Evolutionary conservation across 2,329 filamentous ascomycete species (phyloP).

Genomic region (Didymella keratinophila): DNA sequence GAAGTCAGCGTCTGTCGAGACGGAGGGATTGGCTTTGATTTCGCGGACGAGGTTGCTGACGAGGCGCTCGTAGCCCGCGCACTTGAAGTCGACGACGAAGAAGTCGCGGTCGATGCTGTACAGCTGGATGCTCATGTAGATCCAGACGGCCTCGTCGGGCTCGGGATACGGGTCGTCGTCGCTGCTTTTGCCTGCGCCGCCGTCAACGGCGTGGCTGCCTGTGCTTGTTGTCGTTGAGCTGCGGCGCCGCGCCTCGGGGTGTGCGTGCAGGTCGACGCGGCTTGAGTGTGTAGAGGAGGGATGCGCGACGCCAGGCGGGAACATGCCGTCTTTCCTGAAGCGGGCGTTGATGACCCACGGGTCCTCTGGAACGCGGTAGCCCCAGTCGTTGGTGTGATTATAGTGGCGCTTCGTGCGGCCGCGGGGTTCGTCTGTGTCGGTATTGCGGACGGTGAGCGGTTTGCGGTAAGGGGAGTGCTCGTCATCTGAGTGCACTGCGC

Average conservation of each 20-base stretch:
- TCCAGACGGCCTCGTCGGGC: constrained; percentile 76
- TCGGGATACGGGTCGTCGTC: constrained; percentile 45
- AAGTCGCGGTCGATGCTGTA: constrained; percentile 80
- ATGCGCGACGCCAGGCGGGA: constrained; percentile 59
- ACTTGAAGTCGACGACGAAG: constrained; percentile 98
- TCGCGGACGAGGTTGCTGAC: constrained; percentile 57
- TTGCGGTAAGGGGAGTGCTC: constrained; percentile 34
- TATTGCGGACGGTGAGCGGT: constrained; percentile 44
- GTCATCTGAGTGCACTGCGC: constrained; percentile 23
- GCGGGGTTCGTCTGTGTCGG: constrained; percentile 32
- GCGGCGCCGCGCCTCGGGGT: constrained; percentile 34
- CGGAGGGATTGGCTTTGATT: constrained; percentile 38
- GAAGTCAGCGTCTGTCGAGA: constrained; percentile 22
- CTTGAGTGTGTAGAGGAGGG: constrained; percentile 60
- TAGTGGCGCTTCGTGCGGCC: constrained; percentile 53
- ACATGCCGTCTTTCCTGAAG: constrained; percentile 83
- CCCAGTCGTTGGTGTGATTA: constrained; percentile 60
- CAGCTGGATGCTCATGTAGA: constrained; percentile 86
- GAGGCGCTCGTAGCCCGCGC: constrained; percentile 93
- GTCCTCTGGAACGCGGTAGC: constrained; percentile 88
- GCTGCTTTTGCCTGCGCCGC: constrained; percentile 29
- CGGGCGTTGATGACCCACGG: constrained; percentile 94
- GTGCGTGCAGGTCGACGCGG: constrained; percentile 55
- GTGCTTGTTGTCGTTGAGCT: constrained; percentile 47
- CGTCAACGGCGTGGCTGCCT: constrained; percentile 43